Evolutionary conservation across 208 protist species (phyloP), one percentile per base, ranked within the genome.

Genomic region (Crithidia brevicula): DNA sequence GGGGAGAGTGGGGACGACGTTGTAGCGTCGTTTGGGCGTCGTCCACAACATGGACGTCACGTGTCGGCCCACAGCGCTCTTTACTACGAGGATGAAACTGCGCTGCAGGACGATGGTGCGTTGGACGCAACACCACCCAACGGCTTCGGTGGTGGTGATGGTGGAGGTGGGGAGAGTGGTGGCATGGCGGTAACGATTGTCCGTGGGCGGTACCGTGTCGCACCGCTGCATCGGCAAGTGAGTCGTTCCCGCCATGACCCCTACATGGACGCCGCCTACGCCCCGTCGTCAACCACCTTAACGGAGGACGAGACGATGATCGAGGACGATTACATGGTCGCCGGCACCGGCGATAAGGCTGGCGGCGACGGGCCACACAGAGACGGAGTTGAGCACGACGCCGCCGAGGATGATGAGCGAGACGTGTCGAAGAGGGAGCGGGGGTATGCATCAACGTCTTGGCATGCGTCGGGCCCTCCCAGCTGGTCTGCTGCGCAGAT

Each of bases 281-380:
- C 43, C 13, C 43, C 28, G n/a, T 11, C 15, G 5, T n/a, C n/a
- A n/a, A 30, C 22, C 18, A 13, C n/a, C 28, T 23, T n/a, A 16
- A 25, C 3, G 28, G 5, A 25, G 25, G 57, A 63, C 11, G 57
- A 20, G 23, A 36, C 52, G 40, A 27, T 63, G 28, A 30, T 40
- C 16, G 43, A 30, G 7, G 43, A 63, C n/a, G 57, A 28, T 9
- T 63, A 40, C 30, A 49, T 63, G 23, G 40, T 63, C 5, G 57
- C 57, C 6, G 57, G 43, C 43, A 63, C 57, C 8, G 57, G 43
- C 13, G 57, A 52, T 43, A 63, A 50, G n/a, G 40, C 28, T 3
- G 43, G 23, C 27, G 57, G 52, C 28, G 57, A 36, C 30, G 43
- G 28, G 18, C 57, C 28, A 0, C 1, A 0, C 28, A 1, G 15